Evolutionary conservation across 305 asterid species (phyloP), one percentile per base, ranked within the genome.

Genomic region (Fraxinus angustifolia): DNA sequence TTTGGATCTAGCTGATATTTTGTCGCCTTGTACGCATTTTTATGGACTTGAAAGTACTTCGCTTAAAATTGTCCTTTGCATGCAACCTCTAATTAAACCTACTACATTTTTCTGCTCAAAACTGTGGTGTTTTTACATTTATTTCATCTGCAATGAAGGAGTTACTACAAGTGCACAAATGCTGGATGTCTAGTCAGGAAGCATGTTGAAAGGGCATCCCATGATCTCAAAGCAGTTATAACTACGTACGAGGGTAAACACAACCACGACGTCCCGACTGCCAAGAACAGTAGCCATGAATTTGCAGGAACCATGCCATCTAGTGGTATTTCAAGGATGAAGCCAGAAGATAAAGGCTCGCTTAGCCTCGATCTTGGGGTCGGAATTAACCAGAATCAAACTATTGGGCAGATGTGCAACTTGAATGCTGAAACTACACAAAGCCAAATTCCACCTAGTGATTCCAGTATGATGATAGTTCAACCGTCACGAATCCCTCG

Each of bases 201-300:
- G 86, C 99, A 94, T 16, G 99, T 95, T 77, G 99, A 95, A 82
- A 90, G 99, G 88, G 99, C 99, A 33, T 94, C 97, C 10, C 97
- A 95, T 65, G 99, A 96, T 84, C 96, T 97, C 8, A 94, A 91
- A 89, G 97, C 98, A 65, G 99, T 96, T 62, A 96, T 96, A 81
- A 96, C 99, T 35, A 94, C 99, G 4, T 96, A 96, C 8, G 99
- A 96, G 83, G 98, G 99, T 14, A 96, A 94, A 86, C 99, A 94
- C 92, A 92, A 91, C 88, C 98, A 96, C 8, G 96, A 94, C 21
- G 94, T 96, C 75, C 98, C 98, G 0, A 87, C 88, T 58, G 94
- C 95, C 58, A 89, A 87, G 84, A 91, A 88, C 87, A 92, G 84
- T 87, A 89, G 87, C 90, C 93, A 91, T 83, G 98, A 91, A 42